phyloP scores from a whole-genome alignment of 768 basidiomycete genomes.

The Tulasnella sp. region DNA sequence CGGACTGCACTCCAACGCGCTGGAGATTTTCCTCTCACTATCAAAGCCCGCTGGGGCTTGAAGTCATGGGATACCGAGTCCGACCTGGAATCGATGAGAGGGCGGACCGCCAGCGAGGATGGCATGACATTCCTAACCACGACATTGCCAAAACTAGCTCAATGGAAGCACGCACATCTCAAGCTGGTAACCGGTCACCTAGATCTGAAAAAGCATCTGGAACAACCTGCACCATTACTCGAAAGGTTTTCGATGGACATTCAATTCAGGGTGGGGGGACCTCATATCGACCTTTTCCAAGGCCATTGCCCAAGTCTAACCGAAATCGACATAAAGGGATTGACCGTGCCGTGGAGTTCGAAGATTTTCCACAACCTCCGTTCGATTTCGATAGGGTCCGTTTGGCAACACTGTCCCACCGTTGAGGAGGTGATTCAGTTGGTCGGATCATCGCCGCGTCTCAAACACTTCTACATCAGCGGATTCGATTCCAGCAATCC shows the following conservation, averaged over 20 bases:
- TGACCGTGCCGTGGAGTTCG: neutral
- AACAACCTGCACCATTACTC: neutral
- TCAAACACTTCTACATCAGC: neutral
- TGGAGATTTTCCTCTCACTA: neutral
- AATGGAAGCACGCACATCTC: neutral
- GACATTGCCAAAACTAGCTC: neutral
- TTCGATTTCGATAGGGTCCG: neutral
- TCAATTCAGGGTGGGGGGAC: neutral
- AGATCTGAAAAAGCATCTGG: neutral
- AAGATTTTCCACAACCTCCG: neutral
- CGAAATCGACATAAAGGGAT: neutral
- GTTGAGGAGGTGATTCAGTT: neutral
- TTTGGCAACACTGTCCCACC: neutral
- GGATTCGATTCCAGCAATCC: neutral
- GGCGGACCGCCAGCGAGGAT: neutral
- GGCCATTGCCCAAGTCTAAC: neutral
- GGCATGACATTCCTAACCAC: neutral
- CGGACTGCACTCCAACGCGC: neutral
- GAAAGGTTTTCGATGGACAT: neutral
- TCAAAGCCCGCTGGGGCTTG: neutral
- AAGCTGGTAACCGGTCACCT: neutral
- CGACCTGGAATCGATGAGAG: neutral
- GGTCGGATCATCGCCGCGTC: neutral
- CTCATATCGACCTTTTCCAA: neutral
- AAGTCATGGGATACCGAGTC: neutral